Conservation (phyloP, 164 flowering plant species). For the grape (Vitis vinifera) region ASM3070453v1 NC_081805.1:13421501-13422000, state of each 20-base stretch:
- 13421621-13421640: conserved; percentile 63
- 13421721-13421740: conserved; percentile 66
- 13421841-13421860: conserved; percentile 59
- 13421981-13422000: conserved; percentile 69
- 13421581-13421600: conserved; percentile 61
- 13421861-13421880: conserved; percentile 61
- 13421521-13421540: conserved; percentile 48
- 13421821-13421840: conserved; percentile 69
- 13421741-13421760: conserved; percentile 67
- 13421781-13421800: conserved; percentile 68
- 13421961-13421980: conserved; percentile 65
- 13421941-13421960: conserved; percentile 66
- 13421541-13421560: conserved; percentile 55
- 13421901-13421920: conserved; percentile 64
- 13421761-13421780: conserved; percentile 65
- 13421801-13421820: conserved; percentile 65
- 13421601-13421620: conserved; percentile 64
- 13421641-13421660: conserved; percentile 59
- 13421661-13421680: conserved; percentile 65
- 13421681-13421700: conserved; percentile 77
- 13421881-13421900: conserved; percentile 46
- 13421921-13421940: conserved; percentile 76
- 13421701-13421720: conserved; percentile 63
- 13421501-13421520: conserved; percentile 51
- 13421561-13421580: conserved; percentile 64